phyloP scores from a whole-genome alignment of 83 land plant genomes.

The Picea engelmannii region DNA sequence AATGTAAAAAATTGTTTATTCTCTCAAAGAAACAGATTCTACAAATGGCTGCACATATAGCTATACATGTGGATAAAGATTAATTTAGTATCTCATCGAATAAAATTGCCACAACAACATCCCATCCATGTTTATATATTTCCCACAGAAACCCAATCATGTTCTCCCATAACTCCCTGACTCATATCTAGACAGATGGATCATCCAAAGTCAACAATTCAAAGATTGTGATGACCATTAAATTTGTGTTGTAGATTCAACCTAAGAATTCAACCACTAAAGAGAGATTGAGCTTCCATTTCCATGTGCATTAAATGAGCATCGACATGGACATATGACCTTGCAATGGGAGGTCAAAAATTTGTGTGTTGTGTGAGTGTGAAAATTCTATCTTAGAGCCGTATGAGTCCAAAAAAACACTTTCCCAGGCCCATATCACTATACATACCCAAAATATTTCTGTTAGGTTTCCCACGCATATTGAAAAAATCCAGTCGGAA shows the following conservation, averaged over 20 bases:
- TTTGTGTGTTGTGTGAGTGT: background rate
- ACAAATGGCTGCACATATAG: no score
- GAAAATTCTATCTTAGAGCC: background rate
- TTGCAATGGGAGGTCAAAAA: background rate
- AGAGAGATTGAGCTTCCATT: background rate
- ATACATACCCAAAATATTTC: background rate
- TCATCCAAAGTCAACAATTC: background rate
- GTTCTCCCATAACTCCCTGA: background rate
- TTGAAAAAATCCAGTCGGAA: background rate
- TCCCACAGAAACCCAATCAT: background rate
- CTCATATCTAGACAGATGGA: background rate
- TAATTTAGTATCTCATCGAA: no score
- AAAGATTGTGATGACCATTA: background rate
- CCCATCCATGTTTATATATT: background rate
- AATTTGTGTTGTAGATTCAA: background rate
- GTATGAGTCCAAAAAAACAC: slow-evolving; percentile 8
- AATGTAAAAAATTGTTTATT: background rate
- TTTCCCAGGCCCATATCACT: background rate
- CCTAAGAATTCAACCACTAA: background rate
- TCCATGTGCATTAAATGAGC: slow-evolving; percentile 15
- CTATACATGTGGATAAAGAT: no score
- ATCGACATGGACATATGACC: background rate
- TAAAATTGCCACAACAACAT: no score
- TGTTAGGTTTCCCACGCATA: background rate
- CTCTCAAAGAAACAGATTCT: background rate